Evolutionary conservation across 441 rosid genomes (phyloP), one percentile per base, ranked within the genome.

Genomic region (Euphorbia celastroides): DNA sequence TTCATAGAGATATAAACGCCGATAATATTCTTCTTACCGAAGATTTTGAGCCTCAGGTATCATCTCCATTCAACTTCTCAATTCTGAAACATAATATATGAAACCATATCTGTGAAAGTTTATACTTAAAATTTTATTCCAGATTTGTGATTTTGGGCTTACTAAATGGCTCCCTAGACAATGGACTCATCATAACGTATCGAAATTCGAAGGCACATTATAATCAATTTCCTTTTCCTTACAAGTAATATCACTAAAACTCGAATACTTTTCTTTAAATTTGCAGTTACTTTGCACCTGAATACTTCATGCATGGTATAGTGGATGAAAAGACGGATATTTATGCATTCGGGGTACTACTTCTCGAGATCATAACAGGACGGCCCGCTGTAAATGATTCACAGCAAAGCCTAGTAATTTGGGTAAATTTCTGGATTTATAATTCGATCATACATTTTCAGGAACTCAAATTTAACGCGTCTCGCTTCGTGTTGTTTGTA

Each of bases 101-200:
- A 34, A 4, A 34, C 38, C 38, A 34, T 34, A 4, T 34, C 9
- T 4, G 9, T 34, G 9, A 34, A 34, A 3, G 38, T 34, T 34
- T 34, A 34, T 34, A 34, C 9, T 9, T 4, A 34, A 34, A 13
- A 67, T 30, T 61, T 22, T 23, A 11, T 54, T 72, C 54, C 75
- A 88, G 93, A 92, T 92, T 66, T 89, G 96, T 55, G 98, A 92
- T 79, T 92, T 92, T 13, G 98, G 98, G 52, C 81, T 92, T 59
- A 95, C 98, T 13, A 92, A 88, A 77, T 92, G 98, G 98, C 92
- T 92, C 11, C 98, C 98, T 0, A 81, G 74, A 48, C 86, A 92
- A 61, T 81, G 87, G 87, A 86, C 95, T 26, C 98, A 92, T 65
- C 91, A 81, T 70, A 85, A 86, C 62, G 95, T 89, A 30, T 81